Evolutionary conservation across 2,329 filamentous ascomycete genomes (phyloP), one percentile per base, ranked within the genome.

Genomic region (Hypoxylon sp.): DNA sequence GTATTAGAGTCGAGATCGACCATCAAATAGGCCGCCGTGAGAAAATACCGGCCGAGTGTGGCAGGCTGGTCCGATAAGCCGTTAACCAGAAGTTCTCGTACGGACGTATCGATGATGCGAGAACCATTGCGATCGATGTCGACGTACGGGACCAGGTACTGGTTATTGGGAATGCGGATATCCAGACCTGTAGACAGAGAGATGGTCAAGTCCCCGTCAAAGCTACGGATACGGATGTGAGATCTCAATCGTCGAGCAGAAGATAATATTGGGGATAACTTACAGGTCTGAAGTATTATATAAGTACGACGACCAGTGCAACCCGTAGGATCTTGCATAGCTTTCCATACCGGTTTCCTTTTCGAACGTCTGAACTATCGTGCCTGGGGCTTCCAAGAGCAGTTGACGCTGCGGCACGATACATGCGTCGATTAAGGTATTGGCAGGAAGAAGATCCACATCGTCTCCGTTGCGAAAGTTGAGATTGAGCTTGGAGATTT

Each of bases 21-120:
- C 76, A 78, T 78, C 0, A 78, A 67, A 51, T 78, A 78, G 0
- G 75, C 76, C 0, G 73, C 64, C 0, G 75, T 77, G 10, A 77
- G 64, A 43, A 78, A 78, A 46, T 76, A 76, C 0, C 76, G 69
- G 1, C 76, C 76, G 0, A 78, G 61, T 0, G 71, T 74, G 0
- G 72, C 64, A 0, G 68, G 68, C 15, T 70, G 64, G 13, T 66
- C 60, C 6, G 43, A 55, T 0, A 73, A 11, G 1, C 49, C 55
- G 15, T 68, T 72, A 3, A 77, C 68, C 2, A 74, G 64, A 17
- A 76, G 66, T n/a, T 73, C 73, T 1, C 69, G 59, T 8, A 53
- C 26, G 2, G 51, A 51, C 6, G 43, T 59, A 37, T 65, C 53
- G 20, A 65, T 65, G 19, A 64, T 43, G 4, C 72, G 71, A 3